A percentile compares a stretch with the other conserved stretches of the same genome.
These are phyloP conservation scores for Albizia julibrissin DNA, from an alignment of 306 rosid species.

Conservation along the genomic window DNA sequence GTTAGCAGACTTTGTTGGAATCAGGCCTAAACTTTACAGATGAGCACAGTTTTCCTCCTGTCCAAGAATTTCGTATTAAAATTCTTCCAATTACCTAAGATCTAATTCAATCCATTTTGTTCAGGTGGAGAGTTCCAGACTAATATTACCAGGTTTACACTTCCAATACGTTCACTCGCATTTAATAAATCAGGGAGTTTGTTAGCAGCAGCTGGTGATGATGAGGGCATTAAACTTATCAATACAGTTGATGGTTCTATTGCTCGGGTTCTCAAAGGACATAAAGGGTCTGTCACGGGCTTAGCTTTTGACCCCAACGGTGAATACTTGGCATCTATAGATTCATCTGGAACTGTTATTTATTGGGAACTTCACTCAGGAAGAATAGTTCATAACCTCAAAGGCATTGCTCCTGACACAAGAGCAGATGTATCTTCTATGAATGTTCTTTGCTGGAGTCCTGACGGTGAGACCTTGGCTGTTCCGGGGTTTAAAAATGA, in stretches of 20 bases:
- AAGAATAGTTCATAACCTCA: constrained; percentile 65
- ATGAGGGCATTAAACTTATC: constrained; percentile 90
- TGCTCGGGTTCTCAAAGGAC: constrained; percentile 92
- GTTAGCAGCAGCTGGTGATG: constrained; percentile 96
- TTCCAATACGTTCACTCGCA: constrained; percentile 81
- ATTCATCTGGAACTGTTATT: constrained; percentile 78
- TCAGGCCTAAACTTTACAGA: neutral
- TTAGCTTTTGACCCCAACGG: constrained; percentile 85
- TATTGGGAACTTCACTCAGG: constrained; percentile 90
- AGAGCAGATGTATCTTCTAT: constrained; percentile 60
- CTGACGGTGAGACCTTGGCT: constrained; percentile 87
- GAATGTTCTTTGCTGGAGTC: constrained; percentile 92
- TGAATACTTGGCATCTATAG: constrained; percentile 87
- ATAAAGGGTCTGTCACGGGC: constrained; percentile 79
- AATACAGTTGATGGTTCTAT: constrained; percentile 91
- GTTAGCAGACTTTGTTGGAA: neutral
- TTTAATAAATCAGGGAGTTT: constrained; percentile 88
- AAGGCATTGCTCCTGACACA: constrained; percentile 75
- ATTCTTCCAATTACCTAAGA: neutral
- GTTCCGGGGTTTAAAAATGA: constrained; percentile 87
- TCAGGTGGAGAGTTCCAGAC: constrained; percentile 95
- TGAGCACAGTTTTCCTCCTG: neutral
- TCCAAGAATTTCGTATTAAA: neutral
- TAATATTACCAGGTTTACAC: constrained; percentile 87
- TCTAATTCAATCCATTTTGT: constrained; percentile 6